Base-by-base conservation (phyloP, 2,329 filamentous ascomycete species). In the Pseudonectria foliicola region DNA sequence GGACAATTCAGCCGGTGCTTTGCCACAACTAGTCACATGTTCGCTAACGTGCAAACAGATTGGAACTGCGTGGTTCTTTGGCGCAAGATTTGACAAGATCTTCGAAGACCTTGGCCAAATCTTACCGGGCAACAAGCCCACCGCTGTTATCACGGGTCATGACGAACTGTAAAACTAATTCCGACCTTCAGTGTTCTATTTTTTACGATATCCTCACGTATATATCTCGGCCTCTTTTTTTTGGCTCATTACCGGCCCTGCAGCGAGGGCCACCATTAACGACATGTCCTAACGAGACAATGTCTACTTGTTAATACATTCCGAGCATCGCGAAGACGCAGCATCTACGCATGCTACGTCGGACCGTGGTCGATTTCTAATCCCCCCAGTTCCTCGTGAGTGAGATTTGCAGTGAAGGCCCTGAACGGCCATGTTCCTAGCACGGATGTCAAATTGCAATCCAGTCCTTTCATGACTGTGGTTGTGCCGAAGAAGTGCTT, bases 361-460 rank as follows among this genome's bases (percentile, higher is more conserved):
- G 40, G 3, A 10, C 27, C 27, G 13, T n/a, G 15, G 7, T 28
- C 13, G 5, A 15, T 13, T 14, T 29, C 15, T 15, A 4, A 7
- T 15, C 28, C 28, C 12, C 14, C 14, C 28, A 14, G n/a, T 7
- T 10, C 13, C 13, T 18, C 15, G 7, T n/a, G 28, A 46, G 31
- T 31, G 29, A 14, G 24, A 23, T 8, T 21, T 8, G 8, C 18
- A 21, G 18, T 21, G 18, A 21, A 21, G 8, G 18, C 8, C 18
- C 5, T 8, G 8, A 21, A 21, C 18, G 5, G 18, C 18, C 18
- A 21, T 21, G 8, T 21, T 21, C 18, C 48, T 66, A 90, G 89
- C 89, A 94, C 85, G 83, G 85, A 95, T 95, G 88, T 95, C 88
- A 95, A 95, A 95, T 95, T 95, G 80, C 89, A 92, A 90, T 83